phyloP scores from a whole-genome alignment of 1,284 basidiomycete genomes.

The Afroboletus lepidellus region DNA sequence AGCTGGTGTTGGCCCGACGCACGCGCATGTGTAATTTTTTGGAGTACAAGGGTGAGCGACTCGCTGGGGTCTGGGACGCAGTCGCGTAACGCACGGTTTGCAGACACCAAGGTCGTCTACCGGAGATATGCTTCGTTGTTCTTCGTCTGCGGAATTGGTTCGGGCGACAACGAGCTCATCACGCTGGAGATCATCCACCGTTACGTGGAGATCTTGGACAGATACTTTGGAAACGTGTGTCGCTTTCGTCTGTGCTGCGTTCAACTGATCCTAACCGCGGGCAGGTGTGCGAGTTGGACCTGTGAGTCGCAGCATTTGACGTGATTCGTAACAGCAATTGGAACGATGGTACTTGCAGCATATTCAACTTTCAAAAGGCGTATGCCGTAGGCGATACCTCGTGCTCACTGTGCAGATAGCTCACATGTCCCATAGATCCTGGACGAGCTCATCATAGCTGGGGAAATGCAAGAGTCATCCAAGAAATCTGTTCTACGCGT shows the following conservation, averaged over 20 bases:
- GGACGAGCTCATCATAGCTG: constrained; percentile 97
- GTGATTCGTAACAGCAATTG: neutral
- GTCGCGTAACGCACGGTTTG: neutral
- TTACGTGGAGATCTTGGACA: constrained; percentile 98
- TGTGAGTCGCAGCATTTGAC: constrained; percentile 50
- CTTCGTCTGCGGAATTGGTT: constrained; percentile 93
- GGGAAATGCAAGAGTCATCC: constrained; percentile 96
- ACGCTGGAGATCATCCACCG: constrained; percentile 97
- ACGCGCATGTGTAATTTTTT: constrained; percentile 99
- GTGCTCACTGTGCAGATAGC: constrained; percentile 2
- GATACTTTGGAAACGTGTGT: constrained; percentile 97
- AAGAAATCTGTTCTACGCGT: constrained; percentile 96
- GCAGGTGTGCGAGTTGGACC: constrained; percentile 93
- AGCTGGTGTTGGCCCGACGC: constrained; percentile 92
- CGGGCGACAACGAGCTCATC: constrained; percentile 88
- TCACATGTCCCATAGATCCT: constrained; percentile 62
- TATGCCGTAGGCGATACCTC: constrained; percentile 67
- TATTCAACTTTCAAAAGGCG: constrained; percentile 98
- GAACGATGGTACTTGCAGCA: constrained; percentile 46
- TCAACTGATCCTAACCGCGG: constrained; percentile 1
- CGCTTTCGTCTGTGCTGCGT: neutral
- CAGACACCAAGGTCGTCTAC: constrained; percentile 96
- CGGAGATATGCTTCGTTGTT: constrained; percentile 97
- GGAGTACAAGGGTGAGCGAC: constrained; percentile 89
- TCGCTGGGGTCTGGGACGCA: neutral